Evolutionary conservation across 306 rosid species (phyloP).

Genomic region (Gastrolobium bilobum): DNA sequence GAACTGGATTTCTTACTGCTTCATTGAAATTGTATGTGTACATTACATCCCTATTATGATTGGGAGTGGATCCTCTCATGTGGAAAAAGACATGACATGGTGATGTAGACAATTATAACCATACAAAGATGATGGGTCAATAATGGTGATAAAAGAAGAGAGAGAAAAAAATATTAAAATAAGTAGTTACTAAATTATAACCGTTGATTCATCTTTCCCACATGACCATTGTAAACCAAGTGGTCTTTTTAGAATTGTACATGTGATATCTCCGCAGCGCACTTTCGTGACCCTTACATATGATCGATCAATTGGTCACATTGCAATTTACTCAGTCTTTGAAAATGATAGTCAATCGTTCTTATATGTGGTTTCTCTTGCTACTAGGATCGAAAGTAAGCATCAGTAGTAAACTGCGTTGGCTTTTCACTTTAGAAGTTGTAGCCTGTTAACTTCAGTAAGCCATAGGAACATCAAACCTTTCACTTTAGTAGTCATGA

Average conservation of each 20-base stretch:
- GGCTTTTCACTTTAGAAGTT: constrained; percentile 13
- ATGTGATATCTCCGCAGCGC: constrained; percentile 18
- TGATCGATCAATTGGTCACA: constrained; percentile 13
- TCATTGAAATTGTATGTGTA: not conserved
- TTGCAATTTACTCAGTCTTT: constrained; percentile 23
- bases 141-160: too few species aligned
- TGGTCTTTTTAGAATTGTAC: not conserved
- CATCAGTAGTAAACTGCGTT: not conserved
- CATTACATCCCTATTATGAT: not conserved
- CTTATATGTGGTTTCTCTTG: constrained; percentile 38
- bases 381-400: constrained; percentile 16
- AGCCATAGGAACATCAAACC: constrained; percentile 2
- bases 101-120: too few species aligned
- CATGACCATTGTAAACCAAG: constrained; percentile 10
- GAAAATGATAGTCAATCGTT: constrained; percentile 7
- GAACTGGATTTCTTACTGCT: constrained; percentile 1
- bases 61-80: too few species aligned
- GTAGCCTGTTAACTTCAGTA: constrained; percentile 21
- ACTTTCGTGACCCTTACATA: not conserved
- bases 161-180: too few species aligned
- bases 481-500: constrained; percentile 4
- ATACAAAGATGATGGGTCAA: too few species aligned
- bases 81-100: too few species aligned
- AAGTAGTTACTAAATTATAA: too few species aligned
- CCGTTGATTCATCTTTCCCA: too few species aligned